These are phyloP conservation scores for Thermochaetoides thermophila DNA, from an alignment of 495 filamentous ascomycete genomes.

Conservation along the genomic window DNA sequence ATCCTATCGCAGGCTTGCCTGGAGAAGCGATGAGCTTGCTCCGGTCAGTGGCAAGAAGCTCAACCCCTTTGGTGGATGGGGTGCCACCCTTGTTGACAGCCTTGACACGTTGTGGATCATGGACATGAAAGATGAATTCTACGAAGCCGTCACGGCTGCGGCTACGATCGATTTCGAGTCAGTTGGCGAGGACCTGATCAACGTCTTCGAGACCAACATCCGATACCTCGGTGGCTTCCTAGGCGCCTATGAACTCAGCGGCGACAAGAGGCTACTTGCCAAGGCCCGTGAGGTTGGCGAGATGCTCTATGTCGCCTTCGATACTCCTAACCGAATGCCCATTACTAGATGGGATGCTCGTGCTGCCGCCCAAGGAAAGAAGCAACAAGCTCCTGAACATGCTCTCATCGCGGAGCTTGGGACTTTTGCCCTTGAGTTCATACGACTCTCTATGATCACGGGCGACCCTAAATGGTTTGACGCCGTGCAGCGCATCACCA, in stretches of 20 bases:
- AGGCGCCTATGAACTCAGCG: conserved; percentile 60
- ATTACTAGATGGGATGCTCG: conserved; percentile 47
- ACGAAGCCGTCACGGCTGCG: conserved; percentile 64
- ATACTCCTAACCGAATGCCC: conserved; percentile 87
- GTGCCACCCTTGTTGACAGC: conserved; percentile 78
- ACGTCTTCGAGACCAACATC: conserved; percentile 70
- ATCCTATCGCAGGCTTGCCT: conserved; percentile 61
- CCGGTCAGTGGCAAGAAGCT: conserved; percentile 40
- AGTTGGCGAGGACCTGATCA: conserved; percentile 40
- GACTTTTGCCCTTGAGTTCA: conserved; percentile 71
- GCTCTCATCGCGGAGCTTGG: conserved; percentile 47
- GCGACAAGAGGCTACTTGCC: conserved; percentile 49
- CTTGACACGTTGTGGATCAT: conserved; percentile 95
- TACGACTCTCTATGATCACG: conserved; percentile 68
- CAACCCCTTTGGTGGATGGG: conserved; percentile 85
- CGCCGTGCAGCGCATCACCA: conserved; percentile 65
- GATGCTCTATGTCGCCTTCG: conserved; percentile 72
- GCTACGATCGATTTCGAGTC: conserved; percentile 73
- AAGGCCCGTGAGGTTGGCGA: conserved; percentile 77
- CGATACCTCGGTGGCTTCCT: conserved; percentile 67
- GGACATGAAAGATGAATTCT: conserved; percentile 78
- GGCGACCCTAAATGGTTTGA: conserved; percentile 74
- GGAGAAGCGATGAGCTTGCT: conserved; percentile 61
- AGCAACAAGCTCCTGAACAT: conserved; percentile 19
- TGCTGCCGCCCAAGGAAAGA: conserved; percentile 15